phyloP scores from a whole-genome alignment of 164 flowering plant genomes.

The Hamamelis virginiana region DNA sequence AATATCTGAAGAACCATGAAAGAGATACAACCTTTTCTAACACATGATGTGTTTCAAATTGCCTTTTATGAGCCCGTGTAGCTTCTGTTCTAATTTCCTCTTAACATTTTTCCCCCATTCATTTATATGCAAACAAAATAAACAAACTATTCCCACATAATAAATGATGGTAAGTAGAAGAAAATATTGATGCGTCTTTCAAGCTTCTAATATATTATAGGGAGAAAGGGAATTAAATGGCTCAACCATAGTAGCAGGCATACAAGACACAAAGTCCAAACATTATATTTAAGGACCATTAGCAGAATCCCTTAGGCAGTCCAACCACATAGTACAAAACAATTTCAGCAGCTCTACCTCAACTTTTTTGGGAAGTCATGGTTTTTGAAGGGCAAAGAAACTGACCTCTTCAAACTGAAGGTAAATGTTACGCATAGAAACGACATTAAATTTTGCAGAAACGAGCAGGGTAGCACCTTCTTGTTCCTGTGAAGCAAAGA shows the following conservation, averaged over 20 bases:
- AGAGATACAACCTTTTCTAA: too few relatives aligned
- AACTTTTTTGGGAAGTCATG: slow-evolving; percentile 1
- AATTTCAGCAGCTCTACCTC: slow-evolving; percentile 1
- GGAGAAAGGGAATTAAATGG: background rate
- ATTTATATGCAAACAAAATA: too few relatives aligned
- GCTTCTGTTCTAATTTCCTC: too few relatives aligned
- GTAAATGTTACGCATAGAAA: slow-evolving; percentile 76
- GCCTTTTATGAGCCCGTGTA: background rate
- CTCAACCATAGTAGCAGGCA: background rate
- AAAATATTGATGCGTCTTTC: too few relatives aligned
- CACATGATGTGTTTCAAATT: too few relatives aligned
- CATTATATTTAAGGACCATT: background rate
- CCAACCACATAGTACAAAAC: background rate
- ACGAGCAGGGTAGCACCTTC: slow-evolving; percentile 93
- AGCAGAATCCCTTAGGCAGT: background rate
- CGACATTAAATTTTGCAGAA: slow-evolving; percentile 77
- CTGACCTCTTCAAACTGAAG: slow-evolving; percentile 91
- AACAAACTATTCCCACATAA: too few relatives aligned
- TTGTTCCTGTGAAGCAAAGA: slow-evolving; percentile 59
- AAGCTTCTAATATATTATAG: too few relatives aligned
- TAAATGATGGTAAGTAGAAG: too few relatives aligned
- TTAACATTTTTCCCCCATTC: too few relatives aligned
- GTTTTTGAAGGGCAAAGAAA: slow-evolving; percentile 2
- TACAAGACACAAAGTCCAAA: background rate
- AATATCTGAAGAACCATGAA: background rate